Conservation (phyloP, 2,329 filamentous ascomycete genomes). For the Diaporthe sp. region DNA sequence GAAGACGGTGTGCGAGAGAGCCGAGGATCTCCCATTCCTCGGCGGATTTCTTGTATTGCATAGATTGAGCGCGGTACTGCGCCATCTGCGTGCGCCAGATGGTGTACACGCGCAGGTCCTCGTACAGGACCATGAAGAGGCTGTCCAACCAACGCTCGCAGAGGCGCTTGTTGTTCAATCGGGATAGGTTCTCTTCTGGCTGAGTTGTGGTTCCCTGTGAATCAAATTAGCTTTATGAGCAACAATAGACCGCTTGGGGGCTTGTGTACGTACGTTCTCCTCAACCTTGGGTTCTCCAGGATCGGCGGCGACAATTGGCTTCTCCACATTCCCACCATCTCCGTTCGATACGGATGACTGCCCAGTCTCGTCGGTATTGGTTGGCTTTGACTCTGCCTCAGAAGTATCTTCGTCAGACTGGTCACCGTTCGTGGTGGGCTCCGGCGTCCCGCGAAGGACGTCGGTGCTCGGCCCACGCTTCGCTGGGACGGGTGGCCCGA, state of each 20-base stretch:
- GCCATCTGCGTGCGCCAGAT: slow-evolving; percentile 99
- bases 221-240: slow-evolving; percentile 47
- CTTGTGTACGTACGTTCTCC: slow-evolving; percentile 71
- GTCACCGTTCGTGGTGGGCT: slow-evolving; percentile 66
- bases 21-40: slow-evolving; percentile 99
- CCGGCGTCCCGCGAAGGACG: slow-evolving; percentile 79
- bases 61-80: slow-evolving; percentile 91
- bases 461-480: slow-evolving; percentile 85
- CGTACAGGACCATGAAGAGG: slow-evolving; percentile 98
- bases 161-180: slow-evolving; percentile 96
- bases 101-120: slow-evolving; percentile 97
- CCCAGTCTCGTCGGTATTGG: slow-evolving; percentile 46
- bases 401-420: slow-evolving; percentile 49
- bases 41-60: slow-evolving; percentile 96
- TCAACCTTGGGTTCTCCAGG: slow-evolving; percentile 84
- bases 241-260: slow-evolving; percentile 28
- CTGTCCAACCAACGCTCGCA: slow-evolving; percentile 99
- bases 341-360: slow-evolving; percentile 52
- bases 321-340: slow-evolving; percentile 72
- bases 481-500: slow-evolving; percentile 58
- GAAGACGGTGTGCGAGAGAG: slow-evolving; percentile 90
- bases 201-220: slow-evolving; percentile 65
- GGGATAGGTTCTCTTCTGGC: slow-evolving; percentile 82
- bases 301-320: slow-evolving; percentile 83
- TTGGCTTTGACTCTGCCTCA: slow-evolving; percentile 44